A percentile compares a stretch with the other conserved stretches of the same genome.
Evolutionary conservation across 805 yeast genomes (phyloP).

Genomic region (Kluyveromyces aestuarii): DNA sequence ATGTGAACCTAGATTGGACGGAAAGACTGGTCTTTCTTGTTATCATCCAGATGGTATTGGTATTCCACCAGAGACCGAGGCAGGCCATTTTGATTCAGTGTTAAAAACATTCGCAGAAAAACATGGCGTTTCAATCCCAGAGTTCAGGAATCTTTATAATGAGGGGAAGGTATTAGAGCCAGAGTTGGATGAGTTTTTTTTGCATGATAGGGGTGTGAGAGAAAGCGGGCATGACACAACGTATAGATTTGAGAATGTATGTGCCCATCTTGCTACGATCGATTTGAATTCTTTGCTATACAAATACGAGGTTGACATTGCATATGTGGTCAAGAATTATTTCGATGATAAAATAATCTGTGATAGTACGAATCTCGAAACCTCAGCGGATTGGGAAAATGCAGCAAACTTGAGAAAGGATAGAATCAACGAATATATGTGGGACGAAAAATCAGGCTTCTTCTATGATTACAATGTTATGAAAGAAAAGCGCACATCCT

Average conservation of each 20-base stretch:
- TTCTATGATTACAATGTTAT: conserved; percentile 78
- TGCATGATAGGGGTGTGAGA: conserved; percentile 90
- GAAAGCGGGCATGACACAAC: conserved; percentile 96
- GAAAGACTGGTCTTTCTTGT: conserved; percentile 68
- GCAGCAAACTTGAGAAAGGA: conserved; percentile 46
- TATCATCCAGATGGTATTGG: conserved; percentile 88
- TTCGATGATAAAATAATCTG: conserved; percentile 43
- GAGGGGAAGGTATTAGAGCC: conserved; percentile 60
- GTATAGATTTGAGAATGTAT: conserved; percentile 79
- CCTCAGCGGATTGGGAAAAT: conserved; percentile 53
- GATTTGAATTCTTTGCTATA: conserved; percentile 80
- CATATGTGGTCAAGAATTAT: conserved; percentile 44
- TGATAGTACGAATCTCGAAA: conserved; percentile 31
- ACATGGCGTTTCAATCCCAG: conserved; percentile 45
- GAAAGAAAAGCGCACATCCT: conserved; percentile 43
- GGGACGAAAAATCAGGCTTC: conserved; percentile 75
- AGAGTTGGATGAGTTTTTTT: conserved; percentile 74
- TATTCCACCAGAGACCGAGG: conserved; percentile 95
- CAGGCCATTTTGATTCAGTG: conserved; percentile 72
- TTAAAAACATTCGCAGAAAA: conserved; percentile 61
- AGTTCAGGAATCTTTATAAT: conserved; percentile 65
- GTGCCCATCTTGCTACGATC: conserved; percentile 84
- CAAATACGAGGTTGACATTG: conserved; percentile 85
- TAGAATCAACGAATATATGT: conserved; percentile 57
- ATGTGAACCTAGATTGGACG: conserved; percentile 62